phyloP scores from a whole-genome alignment of 2,329 filamentous ascomycete genomes.

The Fusarium oligoseptatum region DNA sequence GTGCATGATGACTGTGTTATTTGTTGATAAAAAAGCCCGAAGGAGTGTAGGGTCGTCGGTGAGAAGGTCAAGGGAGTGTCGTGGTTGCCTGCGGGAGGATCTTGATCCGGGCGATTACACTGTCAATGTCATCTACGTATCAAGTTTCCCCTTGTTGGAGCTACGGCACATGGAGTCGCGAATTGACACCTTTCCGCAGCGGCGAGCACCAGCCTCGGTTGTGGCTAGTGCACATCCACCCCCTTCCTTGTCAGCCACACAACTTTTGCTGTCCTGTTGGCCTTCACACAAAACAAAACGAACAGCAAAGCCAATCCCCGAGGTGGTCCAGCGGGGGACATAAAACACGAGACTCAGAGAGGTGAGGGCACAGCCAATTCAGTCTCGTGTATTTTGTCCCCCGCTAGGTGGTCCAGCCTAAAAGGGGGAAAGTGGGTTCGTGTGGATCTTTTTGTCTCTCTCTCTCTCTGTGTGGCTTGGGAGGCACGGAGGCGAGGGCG shows the following conservation, averaged over 20 bases:
- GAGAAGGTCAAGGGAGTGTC: conserved; percentile 24
- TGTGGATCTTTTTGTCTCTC: conserved; percentile 1
- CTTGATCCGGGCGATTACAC: neutral
- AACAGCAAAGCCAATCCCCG: conserved; percentile 30
- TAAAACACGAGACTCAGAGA: too few species aligned
- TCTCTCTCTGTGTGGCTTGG: conserved; percentile 28
- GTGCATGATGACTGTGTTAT: conserved; percentile 42
- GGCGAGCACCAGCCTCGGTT: conserved; percentile 6
- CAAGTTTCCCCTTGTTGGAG: conserved; percentile 28
- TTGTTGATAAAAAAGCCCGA: neutral
- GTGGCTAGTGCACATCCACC: neutral
- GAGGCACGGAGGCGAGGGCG: neutral
- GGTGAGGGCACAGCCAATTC: too few species aligned
- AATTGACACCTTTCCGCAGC: conserved; percentile 51
- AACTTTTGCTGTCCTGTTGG: conserved; percentile 23
- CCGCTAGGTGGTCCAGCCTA: conserved; percentile 22
- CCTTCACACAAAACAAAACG: too few species aligned
- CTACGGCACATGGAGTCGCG: conserved; percentile 40
- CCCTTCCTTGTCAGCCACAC: conserved; percentile 25
- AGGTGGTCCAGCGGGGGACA: conserved; percentile 7
- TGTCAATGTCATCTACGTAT: conserved; percentile 7
- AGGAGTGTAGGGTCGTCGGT: conserved; percentile 15
- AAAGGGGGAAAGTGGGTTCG: conserved; percentile 38
- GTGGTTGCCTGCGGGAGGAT: conserved; percentile 11
- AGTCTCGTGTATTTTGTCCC: too few species aligned